Percentiles rank a stretch among this genome's conserved stretches.
Evolutionary conservation across 2,329 filamentous ascomycete species (phyloP).

Genomic region (Aureobasidium leucospermi): DNA sequence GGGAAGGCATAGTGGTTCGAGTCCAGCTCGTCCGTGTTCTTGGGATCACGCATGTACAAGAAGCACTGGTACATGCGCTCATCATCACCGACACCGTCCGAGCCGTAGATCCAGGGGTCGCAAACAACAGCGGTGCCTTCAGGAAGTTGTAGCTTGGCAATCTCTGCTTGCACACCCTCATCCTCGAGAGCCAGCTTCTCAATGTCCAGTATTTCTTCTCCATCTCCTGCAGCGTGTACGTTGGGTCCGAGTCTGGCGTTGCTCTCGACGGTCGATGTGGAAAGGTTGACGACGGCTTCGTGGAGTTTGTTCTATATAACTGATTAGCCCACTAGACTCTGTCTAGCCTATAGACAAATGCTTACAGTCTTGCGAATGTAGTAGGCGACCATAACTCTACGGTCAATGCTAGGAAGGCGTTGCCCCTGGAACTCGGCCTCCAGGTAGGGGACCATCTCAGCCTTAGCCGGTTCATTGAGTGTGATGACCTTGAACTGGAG

Average conservation of each 20-base stretch:
- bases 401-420: constrained; percentile 52
- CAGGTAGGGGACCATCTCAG: constrained; percentile 17
- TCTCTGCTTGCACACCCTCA: constrained; percentile 49
- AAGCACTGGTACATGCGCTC: constrained; percentile 55
- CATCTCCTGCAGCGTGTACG: constrained; percentile 50
- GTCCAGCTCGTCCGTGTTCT: constrained; percentile 53
- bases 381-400: constrained; percentile 51
- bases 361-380: constrained; percentile 54
- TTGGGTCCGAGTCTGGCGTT: constrained; percentile 54
- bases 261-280: constrained; percentile 43
- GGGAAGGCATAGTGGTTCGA: constrained; percentile 64
- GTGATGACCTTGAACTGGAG: constrained; percentile 62
- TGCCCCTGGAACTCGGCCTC: constrained; percentile 25
- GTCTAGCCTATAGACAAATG: too few species aligned
- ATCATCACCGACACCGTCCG: constrained; percentile 42
- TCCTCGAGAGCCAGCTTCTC: constrained; percentile 51
- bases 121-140: constrained; percentile 49
- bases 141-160: constrained; percentile 53
- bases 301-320: constrained; percentile 51
- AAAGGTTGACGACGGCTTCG: constrained; percentile 52
- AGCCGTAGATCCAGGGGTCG: constrained; percentile 63
- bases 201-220: constrained; percentile 52
- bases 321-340: neutral
- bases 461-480: constrained; percentile 17
- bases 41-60: constrained; percentile 58